Percentiles rank a stretch among this genome's conserved stretches.
phyloP scores from a whole-genome alignment of 768 basidiomycete genomes.

The Boletus rufocinnamomeus region DNA sequence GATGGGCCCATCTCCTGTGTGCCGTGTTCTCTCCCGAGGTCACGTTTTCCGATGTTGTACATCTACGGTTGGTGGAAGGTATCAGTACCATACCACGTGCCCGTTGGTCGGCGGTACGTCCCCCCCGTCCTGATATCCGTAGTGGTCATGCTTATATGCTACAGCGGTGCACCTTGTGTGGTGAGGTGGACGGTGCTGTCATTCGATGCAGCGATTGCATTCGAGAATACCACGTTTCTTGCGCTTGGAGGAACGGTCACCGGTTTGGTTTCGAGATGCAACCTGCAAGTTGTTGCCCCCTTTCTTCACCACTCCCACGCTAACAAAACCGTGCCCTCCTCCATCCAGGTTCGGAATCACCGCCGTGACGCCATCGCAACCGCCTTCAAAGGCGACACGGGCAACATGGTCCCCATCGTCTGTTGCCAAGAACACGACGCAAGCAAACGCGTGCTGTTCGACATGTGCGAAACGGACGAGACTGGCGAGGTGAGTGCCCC shows the following conservation, averaged over 20 bases:
- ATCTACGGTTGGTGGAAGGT: conserved; percentile 82
- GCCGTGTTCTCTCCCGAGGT: conserved; percentile 86
- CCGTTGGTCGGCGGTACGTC: conserved; percentile 73
- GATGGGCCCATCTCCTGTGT: conserved; percentile 91
- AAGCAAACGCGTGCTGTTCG: conserved; percentile 68
- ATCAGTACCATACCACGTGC: conserved; percentile 69
- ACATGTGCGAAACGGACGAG: conserved; percentile 84
- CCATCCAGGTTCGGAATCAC: conserved; percentile 69
- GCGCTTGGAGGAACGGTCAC: conserved; percentile 84
- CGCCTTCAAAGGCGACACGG: conserved; percentile 76
- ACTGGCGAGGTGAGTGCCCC: conserved; percentile 65
- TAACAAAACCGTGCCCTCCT: background rate
- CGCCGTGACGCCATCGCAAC: conserved; percentile 66
- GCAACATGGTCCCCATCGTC: conserved; percentile 75
- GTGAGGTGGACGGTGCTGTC: conserved; percentile 71
- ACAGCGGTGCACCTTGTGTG: conserved; percentile 78
- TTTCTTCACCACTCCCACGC: background rate
- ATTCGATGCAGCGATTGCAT: conserved; percentile 83
- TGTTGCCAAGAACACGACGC: conserved; percentile 78
- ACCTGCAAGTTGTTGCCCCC: conserved; percentile 49
- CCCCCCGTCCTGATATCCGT: background rate
- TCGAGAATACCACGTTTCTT: conserved; percentile 82
- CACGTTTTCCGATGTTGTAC: conserved; percentile 73
- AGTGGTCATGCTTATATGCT: conserved; percentile 13
- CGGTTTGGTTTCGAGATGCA: conserved; percentile 94